Percentiles rank a stretch among this genome's conserved stretches.
phyloP scores from a whole-genome alignment of 306 rosid genomes.

The Spatholobus suberectus region DNA sequence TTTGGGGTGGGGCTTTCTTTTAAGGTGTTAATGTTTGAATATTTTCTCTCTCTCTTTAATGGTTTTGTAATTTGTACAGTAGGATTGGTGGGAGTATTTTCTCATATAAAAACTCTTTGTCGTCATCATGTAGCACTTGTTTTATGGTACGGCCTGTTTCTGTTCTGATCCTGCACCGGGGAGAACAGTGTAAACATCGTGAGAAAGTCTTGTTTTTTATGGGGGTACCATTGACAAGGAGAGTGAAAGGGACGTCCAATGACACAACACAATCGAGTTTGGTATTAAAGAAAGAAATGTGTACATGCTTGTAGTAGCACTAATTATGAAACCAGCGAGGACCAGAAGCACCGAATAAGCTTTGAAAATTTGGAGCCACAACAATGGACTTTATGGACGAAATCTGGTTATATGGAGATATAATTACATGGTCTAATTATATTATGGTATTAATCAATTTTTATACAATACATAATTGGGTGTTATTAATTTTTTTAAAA shows the following conservation, averaged over 20 bases:
- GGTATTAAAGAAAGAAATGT: constrained; percentile 7
- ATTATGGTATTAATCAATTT: too few species aligned
- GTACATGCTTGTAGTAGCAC: neutral
- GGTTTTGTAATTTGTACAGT: constrained; percentile 68
- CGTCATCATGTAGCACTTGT: constrained; percentile 45
- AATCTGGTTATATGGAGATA: neutral
- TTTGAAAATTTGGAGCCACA: neutral
- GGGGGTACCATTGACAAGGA: constrained; percentile 30
- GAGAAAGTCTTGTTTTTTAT: constrained; percentile 34
- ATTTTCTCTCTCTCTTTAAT: constrained; percentile 24
- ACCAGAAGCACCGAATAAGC: constrained; percentile 10
- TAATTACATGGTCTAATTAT: too few species aligned
- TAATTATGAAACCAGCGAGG: constrained; percentile 19
- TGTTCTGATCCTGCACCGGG: constrained; percentile 43
- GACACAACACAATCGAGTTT: constrained; percentile 11
- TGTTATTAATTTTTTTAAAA: too few species aligned
- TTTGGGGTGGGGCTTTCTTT: constrained; percentile 54
- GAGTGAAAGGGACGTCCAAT: constrained; percentile 44
- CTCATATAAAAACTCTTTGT: constrained; percentile 26
- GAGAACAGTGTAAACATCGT: constrained; percentile 38
- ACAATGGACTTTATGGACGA: neutral
- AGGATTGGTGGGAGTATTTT: constrained; percentile 64
- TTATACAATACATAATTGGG: too few species aligned
- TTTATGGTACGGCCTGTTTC: constrained; percentile 42
- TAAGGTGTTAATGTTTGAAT: constrained; percentile 52